Percentiles rank a stretch among this genome's conserved stretches.
phyloP scores from a whole-genome alignment of 179 eudicot species.

The Corrigiola litoralis region DNA sequence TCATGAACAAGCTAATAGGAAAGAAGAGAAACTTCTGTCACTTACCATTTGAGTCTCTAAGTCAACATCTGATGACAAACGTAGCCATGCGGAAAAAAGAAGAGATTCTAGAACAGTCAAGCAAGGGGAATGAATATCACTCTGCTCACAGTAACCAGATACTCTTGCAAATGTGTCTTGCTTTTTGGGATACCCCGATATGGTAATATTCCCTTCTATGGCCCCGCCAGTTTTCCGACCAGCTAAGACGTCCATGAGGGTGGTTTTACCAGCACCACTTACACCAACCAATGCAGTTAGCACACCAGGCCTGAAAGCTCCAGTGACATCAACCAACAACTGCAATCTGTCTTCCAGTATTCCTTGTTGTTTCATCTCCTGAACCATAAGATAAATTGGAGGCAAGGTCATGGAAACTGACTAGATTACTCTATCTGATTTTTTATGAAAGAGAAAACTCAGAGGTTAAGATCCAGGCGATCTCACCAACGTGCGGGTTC shows the following conservation, averaged over 20 bases:
- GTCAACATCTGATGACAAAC: conserved; percentile 67
- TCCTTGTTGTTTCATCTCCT: conserved; percentile 96
- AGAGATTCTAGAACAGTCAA: conserved; percentile 87
- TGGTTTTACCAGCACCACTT: conserved; percentile 98
- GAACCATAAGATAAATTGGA: conserved; percentile 16
- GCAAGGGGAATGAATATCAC: conserved; percentile 93
- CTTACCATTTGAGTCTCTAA: conserved; percentile 69
- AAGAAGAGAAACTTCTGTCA: neutral
- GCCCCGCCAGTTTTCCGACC: conserved; percentile 93
- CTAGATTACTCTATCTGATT: neutral
- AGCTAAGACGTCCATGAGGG: conserved; percentile 94
- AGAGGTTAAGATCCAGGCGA: neutral
- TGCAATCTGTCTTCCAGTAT: conserved; percentile 66
- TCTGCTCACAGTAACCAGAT: conserved; percentile 98
- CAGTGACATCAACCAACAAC: conserved; percentile 67
- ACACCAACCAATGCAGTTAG: conserved; percentile 96
- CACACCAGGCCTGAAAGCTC: conserved; percentile 94
- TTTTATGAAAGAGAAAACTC: neutral
- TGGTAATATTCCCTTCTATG: conserved; percentile 70
- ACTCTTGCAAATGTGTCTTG: conserved; percentile 95
- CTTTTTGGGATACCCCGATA: conserved; percentile 86
- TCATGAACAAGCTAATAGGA: conserved; percentile 5
- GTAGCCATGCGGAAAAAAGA: conserved; percentile 87
- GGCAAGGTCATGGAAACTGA: neutral
- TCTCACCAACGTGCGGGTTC: neutral